Evolutionary conservation across 1,284 basidiomycete genomes (phyloP).

Genomic region (Taiwanofungus camphoratus): DNA sequence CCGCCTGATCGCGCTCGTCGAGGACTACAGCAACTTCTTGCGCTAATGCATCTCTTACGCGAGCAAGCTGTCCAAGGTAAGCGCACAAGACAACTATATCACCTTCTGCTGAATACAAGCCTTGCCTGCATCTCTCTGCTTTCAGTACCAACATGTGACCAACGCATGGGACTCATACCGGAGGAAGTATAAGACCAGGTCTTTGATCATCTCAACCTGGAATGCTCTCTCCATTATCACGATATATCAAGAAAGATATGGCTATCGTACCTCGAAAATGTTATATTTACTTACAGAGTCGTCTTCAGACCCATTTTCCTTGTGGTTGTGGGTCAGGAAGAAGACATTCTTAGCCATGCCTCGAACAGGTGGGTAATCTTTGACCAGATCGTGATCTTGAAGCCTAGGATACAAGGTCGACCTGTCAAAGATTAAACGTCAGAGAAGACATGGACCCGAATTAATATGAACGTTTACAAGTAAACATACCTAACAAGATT

Average conservation of each 20-base stretch:
- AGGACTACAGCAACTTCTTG: slow-evolving; percentile 53
- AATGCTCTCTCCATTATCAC: not conserved
- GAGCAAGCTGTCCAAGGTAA: slow-evolving; percentile 65
- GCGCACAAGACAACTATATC: slow-evolving; percentile 74
- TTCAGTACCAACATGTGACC: not conserved
- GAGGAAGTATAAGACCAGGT: slow-evolving; percentile 64
- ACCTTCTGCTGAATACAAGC: slow-evolving; percentile 31
- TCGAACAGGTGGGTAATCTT: slow-evolving; percentile 43
- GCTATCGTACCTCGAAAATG: slow-evolving; percentile 48
- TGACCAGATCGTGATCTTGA: slow-evolving; percentile 49
- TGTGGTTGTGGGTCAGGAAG: slow-evolving; percentile 51
- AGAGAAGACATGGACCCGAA: not conserved
- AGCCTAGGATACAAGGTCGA: slow-evolving; percentile 54
- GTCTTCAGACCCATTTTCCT: slow-evolving; percentile 48
- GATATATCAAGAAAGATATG: not conserved
- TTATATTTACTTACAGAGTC: slow-evolving; percentile 63
- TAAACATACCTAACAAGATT: slow-evolving; percentile 30
- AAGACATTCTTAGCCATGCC: slow-evolving; percentile 56
- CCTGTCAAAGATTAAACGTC: slow-evolving; percentile 26
- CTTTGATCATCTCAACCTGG: slow-evolving; percentile 60
- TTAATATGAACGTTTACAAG: not conserved
- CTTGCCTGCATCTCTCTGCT: slow-evolving; percentile 26
- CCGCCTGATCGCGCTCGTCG: slow-evolving; percentile 62
- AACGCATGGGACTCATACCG: slow-evolving; percentile 20
- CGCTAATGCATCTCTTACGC: slow-evolving; percentile 41